Evolutionary conservation across 768 basidiomycete genomes (phyloP).

Genomic region (Ephemerocybe angulata): DNA sequence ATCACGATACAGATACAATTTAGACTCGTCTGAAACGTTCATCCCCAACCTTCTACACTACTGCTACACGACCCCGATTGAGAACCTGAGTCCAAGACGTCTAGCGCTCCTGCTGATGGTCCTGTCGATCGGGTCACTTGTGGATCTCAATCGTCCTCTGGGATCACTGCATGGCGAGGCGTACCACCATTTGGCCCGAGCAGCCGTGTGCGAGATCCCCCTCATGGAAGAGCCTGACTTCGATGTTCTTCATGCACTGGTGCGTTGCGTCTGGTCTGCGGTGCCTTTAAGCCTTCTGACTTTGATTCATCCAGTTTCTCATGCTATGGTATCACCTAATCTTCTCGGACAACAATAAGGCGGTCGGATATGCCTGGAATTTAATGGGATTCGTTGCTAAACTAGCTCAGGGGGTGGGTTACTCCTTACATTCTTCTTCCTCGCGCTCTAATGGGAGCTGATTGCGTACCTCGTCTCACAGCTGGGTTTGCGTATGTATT

Average conservation of each 20-base stretch:
- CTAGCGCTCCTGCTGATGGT: conserved; percentile 68
- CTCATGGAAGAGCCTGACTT: conserved; percentile 74
- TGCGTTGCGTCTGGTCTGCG: conserved; percentile 25
- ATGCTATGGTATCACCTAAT: conserved; percentile 75
- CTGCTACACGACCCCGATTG: conserved; percentile 58
- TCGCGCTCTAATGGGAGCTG: conserved; percentile 11
- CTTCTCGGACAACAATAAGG: conserved; percentile 71
- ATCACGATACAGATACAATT: conserved; percentile 47
- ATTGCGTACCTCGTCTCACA: conserved; percentile 20
- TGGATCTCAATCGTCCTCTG: conserved; percentile 55
- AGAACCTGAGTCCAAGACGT: conserved; percentile 60
- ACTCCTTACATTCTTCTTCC: conserved; percentile 3
- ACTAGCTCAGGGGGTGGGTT: conserved; percentile 65
- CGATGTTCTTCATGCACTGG: conserved; percentile 65
- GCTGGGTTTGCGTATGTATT: conserved; percentile 64
- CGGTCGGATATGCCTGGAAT: conserved; percentile 72
- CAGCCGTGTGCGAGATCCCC: conserved; percentile 68
- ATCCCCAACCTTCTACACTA: conserved; percentile 66
- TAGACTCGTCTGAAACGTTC: conserved; percentile 68
- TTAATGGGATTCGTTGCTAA: conserved; percentile 73
- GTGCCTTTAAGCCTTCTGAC: not conserved
- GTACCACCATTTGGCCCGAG: conserved; percentile 63
- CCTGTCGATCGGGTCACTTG: conserved; percentile 67
- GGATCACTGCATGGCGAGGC: conserved; percentile 60
- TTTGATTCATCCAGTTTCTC: conserved; percentile 38